Conservation (phyloP, 352 stramenopile genomes). For the Saprolegnia diclina region DNA sequence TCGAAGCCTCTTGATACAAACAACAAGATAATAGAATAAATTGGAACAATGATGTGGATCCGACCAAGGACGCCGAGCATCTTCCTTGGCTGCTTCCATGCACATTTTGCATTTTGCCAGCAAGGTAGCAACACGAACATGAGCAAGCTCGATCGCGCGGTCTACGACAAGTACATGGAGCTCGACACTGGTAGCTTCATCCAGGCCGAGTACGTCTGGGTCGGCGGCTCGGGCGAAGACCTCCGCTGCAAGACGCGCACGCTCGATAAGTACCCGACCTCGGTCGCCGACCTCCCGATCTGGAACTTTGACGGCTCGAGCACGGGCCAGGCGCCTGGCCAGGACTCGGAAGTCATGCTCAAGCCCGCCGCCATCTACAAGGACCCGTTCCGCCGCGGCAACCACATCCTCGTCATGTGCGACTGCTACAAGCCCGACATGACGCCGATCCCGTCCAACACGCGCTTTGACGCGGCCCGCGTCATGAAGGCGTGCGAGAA, state of each 20-base stretch:
- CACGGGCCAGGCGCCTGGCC: constrained; percentile 93
- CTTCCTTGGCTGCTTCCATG: constrained; percentile 3
- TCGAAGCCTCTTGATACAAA: background rate
- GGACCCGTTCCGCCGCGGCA: constrained; percentile 92
- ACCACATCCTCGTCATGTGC: constrained; percentile 97
- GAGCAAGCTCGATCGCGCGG: constrained; percentile 75
- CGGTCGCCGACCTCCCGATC: constrained; percentile 82
- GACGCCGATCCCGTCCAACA: constrained; percentile 90
- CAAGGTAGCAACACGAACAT: constrained; percentile 30
- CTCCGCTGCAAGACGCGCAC: constrained; percentile 93
- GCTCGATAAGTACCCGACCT: constrained; percentile 60
- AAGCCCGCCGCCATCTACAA: constrained; percentile 90
- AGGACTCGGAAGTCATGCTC: constrained; percentile 96
- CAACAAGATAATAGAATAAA: background rate
- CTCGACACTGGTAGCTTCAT: constrained; percentile 38
- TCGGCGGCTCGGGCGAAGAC: constrained; percentile 89
- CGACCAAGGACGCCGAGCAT: background rate
- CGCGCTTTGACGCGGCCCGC: constrained; percentile 62
- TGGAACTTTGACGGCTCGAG: constrained; percentile 98
- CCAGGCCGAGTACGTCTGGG: constrained; percentile 94
- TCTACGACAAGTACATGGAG: constrained; percentile 77
- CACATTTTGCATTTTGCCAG: constrained; percentile 28
- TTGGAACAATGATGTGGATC: background rate
- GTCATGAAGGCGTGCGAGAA: constrained; percentile 59
- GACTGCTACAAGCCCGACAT: constrained; percentile 95